These are phyloP conservation scores for Suillus discolor DNA, from an alignment of 768 basidiomycete genomes.

Conservation along the genomic window DNA sequence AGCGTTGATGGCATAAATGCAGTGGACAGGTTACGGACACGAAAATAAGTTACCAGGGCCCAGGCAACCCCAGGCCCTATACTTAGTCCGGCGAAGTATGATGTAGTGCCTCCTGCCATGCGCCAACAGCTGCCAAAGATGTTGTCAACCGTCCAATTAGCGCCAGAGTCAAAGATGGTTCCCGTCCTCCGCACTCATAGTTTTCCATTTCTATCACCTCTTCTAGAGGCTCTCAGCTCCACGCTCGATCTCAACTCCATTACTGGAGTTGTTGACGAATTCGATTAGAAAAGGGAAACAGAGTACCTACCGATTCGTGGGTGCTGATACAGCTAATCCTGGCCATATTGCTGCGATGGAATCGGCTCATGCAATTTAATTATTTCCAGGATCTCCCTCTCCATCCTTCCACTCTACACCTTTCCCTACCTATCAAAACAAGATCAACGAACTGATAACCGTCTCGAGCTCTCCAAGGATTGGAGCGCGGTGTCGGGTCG, in stretches of 20 bases:
- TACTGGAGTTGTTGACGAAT: neutral
- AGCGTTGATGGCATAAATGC: neutral
- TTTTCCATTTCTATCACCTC: conserved; percentile 32
- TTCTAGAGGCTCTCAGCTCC: conserved; percentile 33
- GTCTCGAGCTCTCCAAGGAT: conserved; percentile 20
- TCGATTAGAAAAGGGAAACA: conserved; percentile 4
- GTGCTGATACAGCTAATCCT: neutral
- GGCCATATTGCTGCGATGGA: conserved; percentile 4
- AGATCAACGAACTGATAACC: conserved; percentile 24
- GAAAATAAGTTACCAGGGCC: neutral
- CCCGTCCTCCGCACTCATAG: conserved; percentile 33
- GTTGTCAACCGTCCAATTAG: conserved; percentile 10
- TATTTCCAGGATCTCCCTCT: conserved; percentile 26
- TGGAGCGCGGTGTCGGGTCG: conserved; percentile 18
- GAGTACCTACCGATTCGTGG: neutral
- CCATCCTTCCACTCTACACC: conserved; percentile 20
- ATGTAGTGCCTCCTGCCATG: neutral
- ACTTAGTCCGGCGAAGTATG: neutral
- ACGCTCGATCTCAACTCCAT: conserved; percentile 20
- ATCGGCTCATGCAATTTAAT: neutral
- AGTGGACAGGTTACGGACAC: neutral
- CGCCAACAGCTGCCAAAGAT: conserved; percentile 2
- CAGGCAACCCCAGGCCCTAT: neutral
- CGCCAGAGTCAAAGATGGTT: conserved; percentile 24
- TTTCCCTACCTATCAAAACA: conserved; percentile 9